Percentiles rank a stretch among this genome's conserved stretches.
Evolutionary conservation across 306 rosid species (phyloP).

Genomic region (Herpetospermum pedunculosum): DNA sequence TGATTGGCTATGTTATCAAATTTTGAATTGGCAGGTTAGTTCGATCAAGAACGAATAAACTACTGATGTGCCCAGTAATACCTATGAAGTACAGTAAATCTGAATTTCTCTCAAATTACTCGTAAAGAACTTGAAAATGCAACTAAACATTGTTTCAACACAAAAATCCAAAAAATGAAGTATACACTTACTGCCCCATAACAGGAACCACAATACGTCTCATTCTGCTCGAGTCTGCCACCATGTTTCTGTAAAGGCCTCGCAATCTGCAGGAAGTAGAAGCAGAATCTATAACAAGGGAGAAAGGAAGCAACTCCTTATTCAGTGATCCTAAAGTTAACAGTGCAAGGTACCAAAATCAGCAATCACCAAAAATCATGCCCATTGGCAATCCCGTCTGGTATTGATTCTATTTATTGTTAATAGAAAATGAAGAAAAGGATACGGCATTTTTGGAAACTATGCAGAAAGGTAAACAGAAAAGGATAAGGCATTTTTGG

Average conservation of each 20-base stretch:
- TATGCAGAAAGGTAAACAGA: background rate
- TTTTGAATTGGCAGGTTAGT: background rate
- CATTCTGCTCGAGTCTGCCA: slow-evolving; percentile 94
- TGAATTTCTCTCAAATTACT: background rate
- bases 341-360: background rate
- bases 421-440: background rate
- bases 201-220: slow-evolving; percentile 96
- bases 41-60: background rate
- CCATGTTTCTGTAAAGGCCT: slow-evolving; percentile 88
- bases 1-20: background rate
- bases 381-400: slow-evolving; percentile 16
- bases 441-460: background rate
- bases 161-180: background rate
- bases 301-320: background rate
- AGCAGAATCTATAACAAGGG: slow-evolving; percentile 1
- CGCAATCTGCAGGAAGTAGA: slow-evolving; percentile 53
- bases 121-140: background rate
- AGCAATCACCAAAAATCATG: background rate
- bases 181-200: slow-evolving; percentile 83
- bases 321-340: background rate
- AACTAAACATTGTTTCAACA: background rate
- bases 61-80: background rate
- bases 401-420: background rate
- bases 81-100: background rate
- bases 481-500: background rate